Conservation (phyloP, 169 alveolate genomes). For the Eimeria necatrix region DNA sequence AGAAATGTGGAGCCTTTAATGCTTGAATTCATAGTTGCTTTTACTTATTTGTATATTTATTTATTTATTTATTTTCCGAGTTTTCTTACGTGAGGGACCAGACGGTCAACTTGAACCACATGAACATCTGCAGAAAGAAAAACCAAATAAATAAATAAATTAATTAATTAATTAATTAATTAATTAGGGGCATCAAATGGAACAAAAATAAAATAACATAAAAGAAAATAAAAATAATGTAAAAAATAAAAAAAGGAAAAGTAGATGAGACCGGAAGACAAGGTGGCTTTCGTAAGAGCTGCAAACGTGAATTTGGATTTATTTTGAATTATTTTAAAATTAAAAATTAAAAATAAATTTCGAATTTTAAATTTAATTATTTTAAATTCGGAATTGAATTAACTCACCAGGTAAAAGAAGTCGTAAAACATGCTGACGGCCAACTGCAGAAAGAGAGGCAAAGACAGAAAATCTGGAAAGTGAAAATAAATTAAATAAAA, state of each 20-base stretch:
- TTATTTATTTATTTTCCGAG: not conserved
- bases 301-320: too few relatives aligned
- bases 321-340: too few relatives aligned
- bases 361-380: too few relatives aligned
- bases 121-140: slow-evolving; percentile 70
- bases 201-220: too few relatives aligned
- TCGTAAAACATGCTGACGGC: slow-evolving; percentile 81
- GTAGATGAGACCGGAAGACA: too few relatives aligned
- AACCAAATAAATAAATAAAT: not conserved
- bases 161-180: too few relatives aligned
- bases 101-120: slow-evolving; percentile 79
- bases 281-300: too few relatives aligned
- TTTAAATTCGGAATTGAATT: not conserved
- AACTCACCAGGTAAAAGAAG: slow-evolving; percentile 78
- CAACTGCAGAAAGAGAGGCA: slow-evolving; percentile 43
- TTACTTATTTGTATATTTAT: not conserved
- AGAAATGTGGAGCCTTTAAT: not conserved
- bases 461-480: too few relatives aligned
- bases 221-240: too few relatives aligned
- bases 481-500: not conserved
- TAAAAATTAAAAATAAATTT: too few relatives aligned
- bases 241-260: too few relatives aligned
- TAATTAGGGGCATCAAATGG: too few relatives aligned
- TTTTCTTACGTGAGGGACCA: slow-evolving; percentile 81
- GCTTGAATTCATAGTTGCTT: not conserved